phyloP scores from a whole-genome alignment of 768 basidiomycete genomes.

The Postia placenta region DNA sequence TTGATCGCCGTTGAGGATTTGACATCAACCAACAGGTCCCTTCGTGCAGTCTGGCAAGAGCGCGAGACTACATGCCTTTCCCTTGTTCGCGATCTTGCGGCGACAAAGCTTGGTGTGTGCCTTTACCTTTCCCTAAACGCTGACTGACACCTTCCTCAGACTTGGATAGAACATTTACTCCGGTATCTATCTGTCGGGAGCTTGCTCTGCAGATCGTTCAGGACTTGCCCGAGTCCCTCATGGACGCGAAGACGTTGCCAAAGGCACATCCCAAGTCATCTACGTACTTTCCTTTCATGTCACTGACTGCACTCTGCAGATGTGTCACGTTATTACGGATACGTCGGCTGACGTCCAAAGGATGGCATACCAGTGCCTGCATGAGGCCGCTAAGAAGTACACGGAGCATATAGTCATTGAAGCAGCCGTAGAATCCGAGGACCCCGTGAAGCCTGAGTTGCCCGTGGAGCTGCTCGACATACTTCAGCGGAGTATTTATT shows the following conservation, averaged over 20 bases:
- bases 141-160: slow-evolving; percentile 6
- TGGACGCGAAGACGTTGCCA: slow-evolving; percentile 57
- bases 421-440: slow-evolving; percentile 72
- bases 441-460: slow-evolving; percentile 43
- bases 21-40: slow-evolving; percentile 59
- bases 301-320: slow-evolving; percentile 35
- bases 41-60: slow-evolving; percentile 65
- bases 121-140: neutral
- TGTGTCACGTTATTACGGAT: slow-evolving; percentile 75
- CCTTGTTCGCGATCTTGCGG: slow-evolving; percentile 55
- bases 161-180: slow-evolving; percentile 35
- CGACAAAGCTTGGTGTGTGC: slow-evolving; percentile 45
- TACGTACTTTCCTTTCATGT: neutral
- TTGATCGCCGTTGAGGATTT: slow-evolving; percentile 67
- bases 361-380: slow-evolving; percentile 70
- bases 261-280: slow-evolving; percentile 36
- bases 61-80: slow-evolving; percentile 46
- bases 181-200: slow-evolving; percentile 62
- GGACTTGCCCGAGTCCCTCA: slow-evolving; percentile 54
- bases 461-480: slow-evolving; percentile 65
- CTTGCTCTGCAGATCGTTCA: slow-evolving; percentile 64
- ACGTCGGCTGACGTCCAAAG: slow-evolving; percentile 60
- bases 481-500: slow-evolving; percentile 42
- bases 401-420: slow-evolving; percentile 87
- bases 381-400: slow-evolving; percentile 59